These are phyloP conservation scores for Ananas comosus DNA, from an alignment of 176 grass and related monocot genomes.

Conservation along the genomic window DNA sequence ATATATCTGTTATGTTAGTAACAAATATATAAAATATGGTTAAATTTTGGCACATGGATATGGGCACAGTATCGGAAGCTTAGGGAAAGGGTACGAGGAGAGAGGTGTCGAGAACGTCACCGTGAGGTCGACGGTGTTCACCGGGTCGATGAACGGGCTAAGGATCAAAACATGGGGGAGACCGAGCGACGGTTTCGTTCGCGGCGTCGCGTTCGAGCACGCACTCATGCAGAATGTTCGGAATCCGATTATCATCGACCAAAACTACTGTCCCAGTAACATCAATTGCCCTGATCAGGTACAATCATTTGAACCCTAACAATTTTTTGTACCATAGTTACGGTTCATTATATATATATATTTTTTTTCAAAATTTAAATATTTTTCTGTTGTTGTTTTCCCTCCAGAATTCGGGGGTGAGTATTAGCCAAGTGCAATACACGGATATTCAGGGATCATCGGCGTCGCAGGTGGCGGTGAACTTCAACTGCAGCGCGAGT, in stretches of 20 bases:
- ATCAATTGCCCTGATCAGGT: constrained; percentile 41
- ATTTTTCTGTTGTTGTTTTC: background rate
- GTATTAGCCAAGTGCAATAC: constrained; percentile 28
- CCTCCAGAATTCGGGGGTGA: constrained; percentile 23
- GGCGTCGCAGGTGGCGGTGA: constrained; percentile 32
- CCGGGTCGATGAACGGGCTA: constrained; percentile 38
- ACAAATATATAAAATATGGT: background rate
- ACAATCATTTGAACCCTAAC: background rate
- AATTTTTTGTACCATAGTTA: background rate
- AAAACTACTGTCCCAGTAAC: constrained; percentile 44
- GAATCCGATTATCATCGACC: constrained; percentile 60
- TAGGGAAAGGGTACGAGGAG: constrained; percentile 38
- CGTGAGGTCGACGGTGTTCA: constrained; percentile 30
- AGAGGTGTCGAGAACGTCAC: constrained; percentile 52
- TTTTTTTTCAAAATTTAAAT: background rate
- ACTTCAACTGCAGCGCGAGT: constrained; percentile 25
- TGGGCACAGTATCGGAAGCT: constrained; percentile 41
- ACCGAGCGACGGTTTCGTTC: constrained; percentile 24
- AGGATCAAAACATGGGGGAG: constrained; percentile 64
- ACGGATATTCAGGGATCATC: constrained; percentile 30
- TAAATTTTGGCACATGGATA: background rate
- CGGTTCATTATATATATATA: background rate
- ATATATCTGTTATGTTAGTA: background rate
- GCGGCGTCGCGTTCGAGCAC: constrained; percentile 37
- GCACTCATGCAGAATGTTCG: constrained; percentile 31